A percentile compares a stretch with the other conserved stretches of the same genome.
These are phyloP conservation scores for Periglandula ipomoeae DNA, from an alignment of 2,329 filamentous ascomycete species.

Conservation along the genomic window DNA sequence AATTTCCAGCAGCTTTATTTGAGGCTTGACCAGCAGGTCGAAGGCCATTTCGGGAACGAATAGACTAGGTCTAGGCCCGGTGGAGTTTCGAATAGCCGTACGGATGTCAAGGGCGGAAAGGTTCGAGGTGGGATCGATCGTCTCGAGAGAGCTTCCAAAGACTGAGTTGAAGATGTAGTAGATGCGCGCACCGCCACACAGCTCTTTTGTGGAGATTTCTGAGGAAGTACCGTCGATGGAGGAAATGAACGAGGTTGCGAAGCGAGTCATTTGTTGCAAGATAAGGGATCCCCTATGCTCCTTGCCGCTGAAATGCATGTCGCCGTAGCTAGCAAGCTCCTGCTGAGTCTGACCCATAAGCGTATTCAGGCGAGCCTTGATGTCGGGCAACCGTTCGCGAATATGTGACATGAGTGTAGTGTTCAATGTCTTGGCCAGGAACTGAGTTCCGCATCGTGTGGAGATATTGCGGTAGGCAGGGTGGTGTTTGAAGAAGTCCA, in stretches of 20 bases:
- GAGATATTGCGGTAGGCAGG: conserved; percentile 97
- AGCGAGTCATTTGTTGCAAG: conserved; percentile 94
- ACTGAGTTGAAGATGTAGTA: conserved; percentile 99
- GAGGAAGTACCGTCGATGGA: conserved; percentile 98
- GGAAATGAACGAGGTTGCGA: conserved; percentile 94
- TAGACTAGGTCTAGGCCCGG: conserved; percentile 85
- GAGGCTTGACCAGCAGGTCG: conserved; percentile 92
- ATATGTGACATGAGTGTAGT: conserved; percentile 94
- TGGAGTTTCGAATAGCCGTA: conserved; percentile 96
- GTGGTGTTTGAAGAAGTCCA: conserved; percentile 95
- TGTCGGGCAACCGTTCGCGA: conserved; percentile 88
- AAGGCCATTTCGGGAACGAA: conserved; percentile 98
- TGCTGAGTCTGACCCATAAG: conserved; percentile 99
- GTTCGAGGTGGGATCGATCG: conserved; percentile 92
- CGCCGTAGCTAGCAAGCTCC: conserved; percentile 93
- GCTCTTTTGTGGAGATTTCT: conserved; percentile 96
- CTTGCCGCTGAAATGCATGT: conserved; percentile 95
- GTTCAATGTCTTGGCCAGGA: conserved; percentile 88
- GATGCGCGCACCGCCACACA: conserved; percentile 88
- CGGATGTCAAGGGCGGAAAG: conserved; percentile 90
- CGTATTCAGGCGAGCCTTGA: conserved; percentile 95
- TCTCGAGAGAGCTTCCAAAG: conserved; percentile 91
- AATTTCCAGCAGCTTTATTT: conserved; percentile 93
- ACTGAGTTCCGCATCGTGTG: conserved; percentile 85
- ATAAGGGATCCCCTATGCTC: conserved; percentile 94